Evolutionary conservation across 106 monocot species (phyloP).

Genomic region (Triglochin maritima): DNA sequence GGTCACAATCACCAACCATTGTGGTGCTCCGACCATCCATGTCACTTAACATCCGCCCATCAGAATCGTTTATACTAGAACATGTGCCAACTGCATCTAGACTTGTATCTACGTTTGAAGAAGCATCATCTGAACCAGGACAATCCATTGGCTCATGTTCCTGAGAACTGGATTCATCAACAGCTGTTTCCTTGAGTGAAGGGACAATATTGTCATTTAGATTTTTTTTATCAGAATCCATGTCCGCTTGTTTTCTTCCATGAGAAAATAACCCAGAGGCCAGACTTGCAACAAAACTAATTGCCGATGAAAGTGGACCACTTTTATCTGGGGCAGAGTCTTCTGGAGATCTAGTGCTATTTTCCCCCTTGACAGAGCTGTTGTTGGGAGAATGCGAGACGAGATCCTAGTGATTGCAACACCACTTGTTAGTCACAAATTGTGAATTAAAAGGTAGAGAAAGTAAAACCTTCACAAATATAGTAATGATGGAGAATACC

Average conservation of each 20-base stretch:
- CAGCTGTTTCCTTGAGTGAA: constrained; percentile 9
- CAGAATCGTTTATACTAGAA: constrained; percentile 8
- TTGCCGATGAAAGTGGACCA: constrained; percentile 44
- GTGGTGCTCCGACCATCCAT: constrained; percentile 14
- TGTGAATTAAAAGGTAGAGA: constrained; percentile 4
- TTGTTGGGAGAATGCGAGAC: constrained; percentile 12
- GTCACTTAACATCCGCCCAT: constrained; percentile 7
- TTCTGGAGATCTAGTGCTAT: constrained; percentile 12
- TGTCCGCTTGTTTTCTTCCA: constrained; percentile 27
- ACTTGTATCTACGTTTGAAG: constrained; percentile 7
- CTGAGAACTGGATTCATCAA: constrained; percentile 7
- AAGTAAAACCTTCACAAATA: background rate
- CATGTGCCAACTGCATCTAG: background rate
- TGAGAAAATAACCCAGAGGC: constrained; percentile 54
- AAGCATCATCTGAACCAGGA: constrained; percentile 6
- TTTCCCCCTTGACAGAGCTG: constrained; percentile 16
- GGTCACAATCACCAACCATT: constrained; percentile 8
- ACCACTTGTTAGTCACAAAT: background rate
- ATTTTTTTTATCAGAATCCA: constrained; percentile 7
- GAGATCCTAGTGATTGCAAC: constrained; percentile 34
- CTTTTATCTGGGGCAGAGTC: constrained; percentile 15
- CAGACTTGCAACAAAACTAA: constrained; percentile 52
- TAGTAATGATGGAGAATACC: constrained; percentile 20
- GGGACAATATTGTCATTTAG: constrained; percentile 9
- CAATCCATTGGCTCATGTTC: constrained; percentile 10